phyloP scores from a whole-genome alignment of 352 stramenopile species.

The Phytopythium sindhum region DNA sequence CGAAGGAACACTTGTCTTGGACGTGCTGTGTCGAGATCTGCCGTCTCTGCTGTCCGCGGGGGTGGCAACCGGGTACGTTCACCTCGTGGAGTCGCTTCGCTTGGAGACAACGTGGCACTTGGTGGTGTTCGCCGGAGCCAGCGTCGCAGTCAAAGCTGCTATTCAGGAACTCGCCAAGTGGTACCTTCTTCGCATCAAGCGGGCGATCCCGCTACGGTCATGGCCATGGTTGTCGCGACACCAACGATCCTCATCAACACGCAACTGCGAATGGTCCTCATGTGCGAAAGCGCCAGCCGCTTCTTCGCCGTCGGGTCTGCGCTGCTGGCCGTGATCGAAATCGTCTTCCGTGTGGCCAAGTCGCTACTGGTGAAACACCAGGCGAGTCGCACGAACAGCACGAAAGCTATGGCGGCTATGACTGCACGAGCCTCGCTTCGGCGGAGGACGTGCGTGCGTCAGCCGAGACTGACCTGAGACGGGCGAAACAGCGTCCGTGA shows the following conservation, averaged over 20 bases:
- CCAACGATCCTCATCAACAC: constrained; percentile 26
- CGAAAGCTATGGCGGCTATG: background rate
- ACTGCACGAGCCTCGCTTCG: too few relatives aligned
- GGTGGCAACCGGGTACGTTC: constrained; percentile 18
- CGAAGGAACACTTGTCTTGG: constrained; percentile 4
- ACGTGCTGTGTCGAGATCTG: constrained; percentile 20
- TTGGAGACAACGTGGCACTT: constrained; percentile 19
- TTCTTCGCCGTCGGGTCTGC: constrained; percentile 20
- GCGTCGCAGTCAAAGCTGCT: constrained; percentile 12
- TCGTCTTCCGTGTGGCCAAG: constrained; percentile 21
- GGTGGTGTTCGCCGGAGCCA: constrained; percentile 15
- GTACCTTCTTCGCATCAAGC: constrained; percentile 14
- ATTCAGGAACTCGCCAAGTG: constrained; percentile 22
- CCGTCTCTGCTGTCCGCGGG: constrained; percentile 15
- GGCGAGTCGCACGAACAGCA: constrained; percentile 5
- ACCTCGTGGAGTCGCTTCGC: constrained; percentile 15
- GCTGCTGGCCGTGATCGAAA: constrained; percentile 22
- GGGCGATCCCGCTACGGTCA: constrained; percentile 15
- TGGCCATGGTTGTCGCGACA: constrained; percentile 23
- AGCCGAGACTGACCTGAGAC: constrained; percentile 1
- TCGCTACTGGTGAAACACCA: constrained; percentile 14
- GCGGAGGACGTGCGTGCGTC: background rate
- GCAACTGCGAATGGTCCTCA: constrained; percentile 22
- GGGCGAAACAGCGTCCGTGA: constrained; percentile 7
- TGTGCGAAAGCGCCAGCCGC: constrained; percentile 13